A percentile compares a stretch with the other conserved stretches of the same genome.
phyloP scores from a whole-genome alignment of 1,284 basidiomycete species.

The Trametes polyzona region DNA sequence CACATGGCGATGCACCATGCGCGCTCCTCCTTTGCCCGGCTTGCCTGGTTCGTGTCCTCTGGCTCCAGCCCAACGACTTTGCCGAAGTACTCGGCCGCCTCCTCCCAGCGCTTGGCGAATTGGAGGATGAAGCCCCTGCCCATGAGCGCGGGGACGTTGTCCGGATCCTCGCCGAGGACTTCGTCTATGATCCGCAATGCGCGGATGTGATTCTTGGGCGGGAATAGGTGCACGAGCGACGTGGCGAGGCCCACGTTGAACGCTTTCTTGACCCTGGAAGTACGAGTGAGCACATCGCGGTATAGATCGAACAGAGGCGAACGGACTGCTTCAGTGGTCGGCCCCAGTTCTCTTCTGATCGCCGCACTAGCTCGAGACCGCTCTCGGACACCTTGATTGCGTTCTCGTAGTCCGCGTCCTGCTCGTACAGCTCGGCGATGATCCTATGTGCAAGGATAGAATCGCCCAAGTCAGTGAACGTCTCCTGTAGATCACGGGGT shows the following conservation, averaged over 20 bases:
- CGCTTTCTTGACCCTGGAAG: constrained; percentile 55
- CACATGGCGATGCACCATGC: constrained; percentile 85
- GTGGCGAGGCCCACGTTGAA: constrained; percentile 72
- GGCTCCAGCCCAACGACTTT: constrained; percentile 51
- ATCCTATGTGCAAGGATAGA: constrained; percentile 79
- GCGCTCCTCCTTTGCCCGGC: constrained; percentile 80
- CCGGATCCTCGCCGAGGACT: constrained; percentile 64
- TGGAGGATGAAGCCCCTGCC: constrained; percentile 79
- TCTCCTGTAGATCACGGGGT: constrained; percentile 50
- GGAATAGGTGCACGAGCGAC: constrained; percentile 83
- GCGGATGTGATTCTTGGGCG: constrained; percentile 88
- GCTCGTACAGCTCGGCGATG: constrained; percentile 71
- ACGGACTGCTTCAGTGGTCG: constrained; percentile 56
- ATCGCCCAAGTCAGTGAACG: constrained; percentile 55
- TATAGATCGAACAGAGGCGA: not conserved
- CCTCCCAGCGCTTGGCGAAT: constrained; percentile 67
- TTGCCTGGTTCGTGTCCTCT: constrained; percentile 50
- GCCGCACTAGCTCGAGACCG: constrained; percentile 63
- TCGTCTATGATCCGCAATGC: constrained; percentile 78
- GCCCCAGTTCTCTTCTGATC: constrained; percentile 64
- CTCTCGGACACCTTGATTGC: constrained; percentile 74
- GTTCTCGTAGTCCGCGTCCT: constrained; percentile 79
- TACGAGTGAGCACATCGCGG: not conserved
- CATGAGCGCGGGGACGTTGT: constrained; percentile 73
- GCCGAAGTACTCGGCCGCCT: constrained; percentile 68